These are phyloP conservation scores for Pythium folliculosum DNA, from an alignment of 352 stramenopile genomes.

Conservation along the genomic window DNA sequence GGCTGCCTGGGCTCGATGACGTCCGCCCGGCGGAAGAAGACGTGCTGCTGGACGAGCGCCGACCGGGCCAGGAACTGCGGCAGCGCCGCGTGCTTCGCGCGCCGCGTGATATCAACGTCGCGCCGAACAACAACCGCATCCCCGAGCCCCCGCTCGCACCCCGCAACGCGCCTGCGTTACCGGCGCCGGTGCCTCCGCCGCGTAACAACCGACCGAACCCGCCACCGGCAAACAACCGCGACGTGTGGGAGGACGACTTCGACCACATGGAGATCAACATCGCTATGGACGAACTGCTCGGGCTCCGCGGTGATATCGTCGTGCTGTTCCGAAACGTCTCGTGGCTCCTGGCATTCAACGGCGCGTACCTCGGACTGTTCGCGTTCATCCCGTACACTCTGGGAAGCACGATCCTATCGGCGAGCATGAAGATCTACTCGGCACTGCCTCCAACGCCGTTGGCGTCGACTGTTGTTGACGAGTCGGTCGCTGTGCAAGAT, in stretches of 20 bases:
- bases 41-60: constrained; percentile 13
- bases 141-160: constrained; percentile 9
- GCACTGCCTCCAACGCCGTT: constrained; percentile 44
- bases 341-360: constrained; percentile 97
- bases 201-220: constrained; percentile 30
- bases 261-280: constrained; percentile 95
- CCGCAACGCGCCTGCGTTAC: constrained; percentile 17
- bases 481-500: constrained; percentile 25
- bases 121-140: constrained; percentile 16
- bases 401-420: constrained; percentile 88
- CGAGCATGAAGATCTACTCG: constrained; percentile 56
- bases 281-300: constrained; percentile 97
- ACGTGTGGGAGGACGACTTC: constrained; percentile 87
- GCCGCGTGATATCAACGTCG: constrained; percentile 6
- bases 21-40: constrained; percentile 16
- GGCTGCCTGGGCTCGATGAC: constrained; percentile 21
- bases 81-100: constrained; percentile 23
- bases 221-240: constrained; percentile 46
- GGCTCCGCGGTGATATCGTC: constrained; percentile 92
- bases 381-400: constrained; percentile 95
- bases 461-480: constrained; percentile 27
- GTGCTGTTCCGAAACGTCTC: constrained; percentile 96
- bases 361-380: constrained; percentile 96
- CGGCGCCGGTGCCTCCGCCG: constrained; percentile 17
- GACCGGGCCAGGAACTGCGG: constrained; percentile 18